These are phyloP conservation scores for Cladosporium sp. DNA, from an alignment of 2,329 filamentous ascomycete species.

Conservation along the genomic window DNA sequence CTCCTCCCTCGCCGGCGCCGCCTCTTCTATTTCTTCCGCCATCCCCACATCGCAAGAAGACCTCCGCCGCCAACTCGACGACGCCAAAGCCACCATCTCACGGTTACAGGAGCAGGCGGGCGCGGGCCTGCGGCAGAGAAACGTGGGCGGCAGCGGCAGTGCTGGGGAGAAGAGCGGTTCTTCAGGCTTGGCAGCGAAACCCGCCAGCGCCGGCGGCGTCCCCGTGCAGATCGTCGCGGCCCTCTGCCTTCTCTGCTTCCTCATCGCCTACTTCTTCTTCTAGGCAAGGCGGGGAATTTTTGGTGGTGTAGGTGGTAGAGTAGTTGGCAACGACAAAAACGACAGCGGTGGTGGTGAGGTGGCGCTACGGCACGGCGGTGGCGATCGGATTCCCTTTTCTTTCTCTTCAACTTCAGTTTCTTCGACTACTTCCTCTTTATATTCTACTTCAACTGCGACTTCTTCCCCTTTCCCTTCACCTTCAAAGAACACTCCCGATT, in stretches of 20 bases:
- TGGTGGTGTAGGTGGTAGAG: too few relatives aligned
- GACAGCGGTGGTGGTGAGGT: too few relatives aligned
- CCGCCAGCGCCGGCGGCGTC: slow-evolving; percentile 59
- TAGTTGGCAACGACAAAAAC: too few relatives aligned
- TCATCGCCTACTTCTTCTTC: slow-evolving; percentile 96
- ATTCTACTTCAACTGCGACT: too few relatives aligned
- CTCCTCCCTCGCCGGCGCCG: slow-evolving; percentile 46
- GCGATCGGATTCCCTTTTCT: too few relatives aligned
- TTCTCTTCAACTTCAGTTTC: too few relatives aligned
- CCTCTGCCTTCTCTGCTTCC: slow-evolving; percentile 83
- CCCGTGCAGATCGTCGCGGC: slow-evolving; percentile 79
- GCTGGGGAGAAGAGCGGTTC: slow-evolving; percentile 22
- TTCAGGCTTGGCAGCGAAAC: slow-evolving; percentile 20
- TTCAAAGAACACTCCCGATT: too few relatives aligned
- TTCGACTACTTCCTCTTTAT: too few relatives aligned
- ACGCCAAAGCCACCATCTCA: slow-evolving; percentile 70
- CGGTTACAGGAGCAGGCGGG: slow-evolving; percentile 60
- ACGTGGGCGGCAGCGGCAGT: slow-evolving; percentile 39
- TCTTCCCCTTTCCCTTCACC: too few relatives aligned
- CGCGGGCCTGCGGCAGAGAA: slow-evolving; percentile 77
- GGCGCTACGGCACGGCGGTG: too few relatives aligned
- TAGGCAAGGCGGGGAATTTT: too few relatives aligned
- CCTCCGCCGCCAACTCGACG: slow-evolving; percentile 66
- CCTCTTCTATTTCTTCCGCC: slow-evolving; percentile 46
- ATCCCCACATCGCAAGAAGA: slow-evolving; percentile 54